Conservation (phyloP, 148 eudicot species). For the Camellia lanceoleosa region DNA sequence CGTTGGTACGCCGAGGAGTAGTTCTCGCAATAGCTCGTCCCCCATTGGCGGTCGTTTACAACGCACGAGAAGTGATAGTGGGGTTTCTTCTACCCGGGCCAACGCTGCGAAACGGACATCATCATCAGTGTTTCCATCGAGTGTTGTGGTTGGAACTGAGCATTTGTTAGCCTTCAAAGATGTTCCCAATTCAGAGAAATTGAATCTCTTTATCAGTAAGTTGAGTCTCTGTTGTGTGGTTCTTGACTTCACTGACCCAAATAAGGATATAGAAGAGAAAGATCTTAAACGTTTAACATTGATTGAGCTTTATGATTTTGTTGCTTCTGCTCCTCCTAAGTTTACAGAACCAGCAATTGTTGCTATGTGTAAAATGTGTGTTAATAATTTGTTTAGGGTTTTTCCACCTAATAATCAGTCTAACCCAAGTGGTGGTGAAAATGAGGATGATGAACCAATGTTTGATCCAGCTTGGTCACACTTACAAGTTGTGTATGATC, state of each 20-base stretch:
- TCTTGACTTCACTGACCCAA: conserved; percentile 67
- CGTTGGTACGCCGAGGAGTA: conserved; percentile 31
- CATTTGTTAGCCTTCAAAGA: conserved; percentile 79
- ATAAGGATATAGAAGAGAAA: conserved; percentile 58
- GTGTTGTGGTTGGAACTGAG: conserved; percentile 67
- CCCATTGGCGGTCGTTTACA: conserved; percentile 17
- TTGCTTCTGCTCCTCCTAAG: conserved; percentile 54
- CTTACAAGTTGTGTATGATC: conserved; percentile 76
- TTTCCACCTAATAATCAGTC: conserved; percentile 73
- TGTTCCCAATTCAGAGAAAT: conserved; percentile 69
- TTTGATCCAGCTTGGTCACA: conserved; percentile 96
- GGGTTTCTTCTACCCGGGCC: conserved; percentile 34
- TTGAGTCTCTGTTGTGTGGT: conserved; percentile 83
- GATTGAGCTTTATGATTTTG: conserved; percentile 76
- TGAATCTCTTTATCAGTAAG: conserved; percentile 84
- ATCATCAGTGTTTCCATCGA: conserved; percentile 80
- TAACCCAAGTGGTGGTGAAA: conserved; percentile 34
- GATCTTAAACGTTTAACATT: conserved; percentile 64
- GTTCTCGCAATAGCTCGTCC: conserved; percentile 19
- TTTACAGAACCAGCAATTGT: conserved; percentile 79
- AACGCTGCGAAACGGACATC: conserved; percentile 54
- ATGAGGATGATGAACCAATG: conserved; percentile 75
- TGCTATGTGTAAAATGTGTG: conserved; percentile 84
- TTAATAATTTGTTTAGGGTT: conserved; percentile 72
- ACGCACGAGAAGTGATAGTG: conserved; percentile 31